Evolutionary conservation across 345 rosid genomes (phyloP), one percentile per base, ranked within the genome.

Genomic region (Brassica incana): DNA sequence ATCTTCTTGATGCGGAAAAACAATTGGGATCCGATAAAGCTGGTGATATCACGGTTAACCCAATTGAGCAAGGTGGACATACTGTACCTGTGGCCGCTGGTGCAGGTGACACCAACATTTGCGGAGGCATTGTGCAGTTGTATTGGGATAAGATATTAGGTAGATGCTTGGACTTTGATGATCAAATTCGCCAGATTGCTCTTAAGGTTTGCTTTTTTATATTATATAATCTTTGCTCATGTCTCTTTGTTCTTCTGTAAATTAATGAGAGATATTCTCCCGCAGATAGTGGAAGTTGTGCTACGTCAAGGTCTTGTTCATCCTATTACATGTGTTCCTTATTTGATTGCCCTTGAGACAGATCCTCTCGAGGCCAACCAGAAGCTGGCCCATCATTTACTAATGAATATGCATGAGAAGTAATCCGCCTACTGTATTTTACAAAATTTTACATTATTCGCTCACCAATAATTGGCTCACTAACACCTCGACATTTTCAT

Each of bases 351-450:
- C 67, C 96, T 96, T 38, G 99, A 96, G 88, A 88, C 97, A 60
- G 99, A 96, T 90, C 99, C 95, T 65, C 89, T 78, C 73, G 99
- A 96, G 80, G 85, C 81, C 64, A 96, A 96, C 87, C 92, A 94
- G 38, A 96, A 96, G 85, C 85, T 93, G 90, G 97, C 98, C 33
- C 99, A 96, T 88, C 98, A 90, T 84, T 84, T 96, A 84, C 90
- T 95, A 82, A 92, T 92, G 97, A 95, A 95, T 80, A 95, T 95
- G 99, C 93, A 95, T 84, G 99, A 95, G 85, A 95, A 95, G 99
- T 96, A 93, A 33, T 65, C 76, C 60, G 74, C 86, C 62, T 32
- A 59, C 18, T 67, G 43, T 52, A 62, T 80, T 75, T 58, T 50
- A 70, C 69, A 29, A 36, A 56, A 38, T 50, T 40, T 67, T 75